Conservation (phyloP, 2,329 filamentous ascomycete genomes). For the Chaetomiaceae sp. region DNA sequence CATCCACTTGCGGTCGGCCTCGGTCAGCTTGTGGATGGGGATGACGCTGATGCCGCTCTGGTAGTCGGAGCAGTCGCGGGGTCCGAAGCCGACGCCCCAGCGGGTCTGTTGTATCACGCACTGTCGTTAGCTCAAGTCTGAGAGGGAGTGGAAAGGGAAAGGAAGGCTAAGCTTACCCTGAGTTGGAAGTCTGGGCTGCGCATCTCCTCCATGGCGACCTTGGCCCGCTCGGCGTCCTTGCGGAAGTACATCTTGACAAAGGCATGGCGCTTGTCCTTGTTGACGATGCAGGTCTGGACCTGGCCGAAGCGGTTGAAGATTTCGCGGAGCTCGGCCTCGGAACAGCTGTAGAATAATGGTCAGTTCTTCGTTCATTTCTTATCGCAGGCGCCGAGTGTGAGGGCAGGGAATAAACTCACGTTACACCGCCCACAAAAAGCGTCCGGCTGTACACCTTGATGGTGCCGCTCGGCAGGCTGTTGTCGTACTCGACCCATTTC, state of each 20-base stretch:
- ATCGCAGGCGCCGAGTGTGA: not conserved
- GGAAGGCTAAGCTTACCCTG: conserved; percentile 50
- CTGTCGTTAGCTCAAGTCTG: conserved; percentile 12
- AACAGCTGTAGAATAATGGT: conserved; percentile 50
- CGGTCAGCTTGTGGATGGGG: conserved; percentile 85
- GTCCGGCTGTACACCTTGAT: conserved; percentile 96
- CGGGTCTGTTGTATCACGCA: conserved; percentile 59
- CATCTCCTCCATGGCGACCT: conserved; percentile 79
- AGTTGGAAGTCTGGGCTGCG: conserved; percentile 69
- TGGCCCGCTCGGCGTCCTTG: conserved; percentile 75
- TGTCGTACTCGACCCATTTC: conserved; percentile 80
- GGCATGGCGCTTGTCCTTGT: conserved; percentile 94
- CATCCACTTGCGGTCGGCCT: conserved; percentile 97
- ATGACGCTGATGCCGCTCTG: conserved; percentile 87
- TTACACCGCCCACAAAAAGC: conserved; percentile 93
- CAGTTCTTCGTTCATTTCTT: conserved; percentile 1
- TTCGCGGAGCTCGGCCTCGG: conserved; percentile 74
- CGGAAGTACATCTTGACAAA: conserved; percentile 98
- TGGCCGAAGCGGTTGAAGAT: conserved; percentile 79
- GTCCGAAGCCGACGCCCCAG: conserved; percentile 97
- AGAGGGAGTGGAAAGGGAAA: conserved; percentile 20
- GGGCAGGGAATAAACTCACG: conserved; percentile 50
- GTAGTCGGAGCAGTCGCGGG: conserved; percentile 96
- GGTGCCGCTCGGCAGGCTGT: conserved; percentile 64
- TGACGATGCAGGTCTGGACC: conserved; percentile 97